Evolutionary conservation across 2,329 filamentous ascomycete genomes (phyloP), one percentile per base, ranked within the genome.

Genomic region (Hortaea sp.): DNA sequence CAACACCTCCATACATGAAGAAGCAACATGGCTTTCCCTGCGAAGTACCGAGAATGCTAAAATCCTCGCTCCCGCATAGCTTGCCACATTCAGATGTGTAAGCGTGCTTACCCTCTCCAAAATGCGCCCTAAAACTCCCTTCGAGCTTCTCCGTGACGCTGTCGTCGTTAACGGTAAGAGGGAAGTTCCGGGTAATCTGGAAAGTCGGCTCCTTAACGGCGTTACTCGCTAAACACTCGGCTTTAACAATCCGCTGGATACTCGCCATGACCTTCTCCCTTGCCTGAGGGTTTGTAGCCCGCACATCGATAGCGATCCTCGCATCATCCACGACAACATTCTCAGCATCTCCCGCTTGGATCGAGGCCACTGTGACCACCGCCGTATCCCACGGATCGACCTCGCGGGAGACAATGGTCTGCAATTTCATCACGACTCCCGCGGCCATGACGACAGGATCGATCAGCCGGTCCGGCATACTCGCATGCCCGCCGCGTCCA

Each of bases 371-470:
- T 0, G 77, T 81, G 6, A 82, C 67, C 6, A 81, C 78, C 9
- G 70, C 75, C 9, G 71, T 64, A 46, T 81, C 76, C 29, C 44
- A 50, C 1, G 77, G 71, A 45, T 76, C 67, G 3, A 76, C 63
- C 59, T 79, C 77, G 7, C 78, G 65, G 20, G 69, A 69, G 28
- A 78, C 75, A 34, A 82, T 74, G n/a, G 69, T 71, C 59, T 82
- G 78, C n/a, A 82, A 64, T 12, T 76, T 64, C 11, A 78, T 60
- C 5, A 81, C 72, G 5, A 76, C 73, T 51, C 70, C 68, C 1
- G 74, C 70, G 7, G 78, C 78, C 52, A 79, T 71, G 1, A 81
- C 65, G 5, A 77, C 74, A 0, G 78, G 78, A 53, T 82, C 78
- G 29, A 81, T 67, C 1, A 71, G 71, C 29, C 67, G 64, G 55